phyloP scores from a whole-genome alignment of 352 stramenopile genomes.

The Globisporangium middletonii region DNA sequence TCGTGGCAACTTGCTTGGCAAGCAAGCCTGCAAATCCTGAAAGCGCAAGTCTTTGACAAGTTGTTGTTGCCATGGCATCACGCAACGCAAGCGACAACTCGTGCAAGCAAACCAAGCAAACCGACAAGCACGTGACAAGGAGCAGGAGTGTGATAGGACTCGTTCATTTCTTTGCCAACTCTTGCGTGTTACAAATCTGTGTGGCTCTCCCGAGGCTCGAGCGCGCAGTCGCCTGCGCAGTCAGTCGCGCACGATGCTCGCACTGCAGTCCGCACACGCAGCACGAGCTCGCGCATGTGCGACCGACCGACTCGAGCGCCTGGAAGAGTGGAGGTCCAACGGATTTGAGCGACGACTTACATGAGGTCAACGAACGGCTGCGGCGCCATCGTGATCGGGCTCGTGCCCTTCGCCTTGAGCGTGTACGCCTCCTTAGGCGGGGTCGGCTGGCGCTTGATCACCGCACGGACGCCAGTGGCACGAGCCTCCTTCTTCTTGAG shows the following conservation, averaged over 20 bases:
- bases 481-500: conserved; percentile 95
- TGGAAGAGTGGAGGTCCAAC: conserved; percentile 12
- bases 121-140: conserved; percentile 8
- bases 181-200: conserved; percentile 23
- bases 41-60: too few species aligned
- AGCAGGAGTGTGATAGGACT: conserved; percentile 18
- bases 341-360: conserved; percentile 60
- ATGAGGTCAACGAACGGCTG: conserved; percentile 98
- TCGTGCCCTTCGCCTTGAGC: conserved; percentile 84
- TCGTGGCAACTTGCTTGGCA: too few species aligned
- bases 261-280: background rate
- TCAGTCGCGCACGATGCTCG: background rate
- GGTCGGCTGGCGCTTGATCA: conserved; percentile 94
- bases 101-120: background rate
- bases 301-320: background rate
- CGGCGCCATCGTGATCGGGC: conserved; percentile 96
- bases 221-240: background rate
- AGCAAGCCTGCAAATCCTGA: too few species aligned
- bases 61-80: too few species aligned
- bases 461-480: conserved; percentile 84
- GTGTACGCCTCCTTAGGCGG: conserved; percentile 96
- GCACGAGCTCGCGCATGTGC: background rate
- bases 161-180: conserved; percentile 48
- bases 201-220: conserved; percentile 1
- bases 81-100: background rate